A percentile compares a stretch with the other conserved stretches of the same genome.
Evolutionary conservation across 441 rosid genomes (phyloP).

Genomic region (Mallotus japonicus): DNA sequence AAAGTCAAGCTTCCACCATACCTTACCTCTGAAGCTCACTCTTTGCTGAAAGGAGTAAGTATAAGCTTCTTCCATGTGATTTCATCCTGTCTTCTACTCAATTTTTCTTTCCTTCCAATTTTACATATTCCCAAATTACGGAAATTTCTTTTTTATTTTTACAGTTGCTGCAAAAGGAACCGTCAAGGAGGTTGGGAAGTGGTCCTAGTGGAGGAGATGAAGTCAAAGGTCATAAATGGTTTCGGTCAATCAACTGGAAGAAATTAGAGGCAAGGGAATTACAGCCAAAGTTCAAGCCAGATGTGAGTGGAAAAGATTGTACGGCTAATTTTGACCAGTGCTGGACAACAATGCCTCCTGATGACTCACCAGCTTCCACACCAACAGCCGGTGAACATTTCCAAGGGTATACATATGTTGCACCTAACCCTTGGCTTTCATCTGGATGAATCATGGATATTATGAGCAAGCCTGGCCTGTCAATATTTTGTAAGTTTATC

Average conservation of each 20-base stretch:
- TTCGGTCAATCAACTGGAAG: conserved; percentile 67
- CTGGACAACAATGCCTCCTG: conserved; percentile 73
- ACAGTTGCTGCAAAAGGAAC: conserved; percentile 70
- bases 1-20: conserved; percentile 65
- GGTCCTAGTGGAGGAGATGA: conserved; percentile 65
- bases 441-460: conserved; percentile 30
- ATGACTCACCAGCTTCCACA: conserved; percentile 69
- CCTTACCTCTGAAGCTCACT: conserved; percentile 64
- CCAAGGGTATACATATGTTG: conserved; percentile 62
- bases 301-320: conserved; percentile 66
- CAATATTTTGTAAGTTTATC: conserved; percentile 25
- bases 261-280: conserved; percentile 60
- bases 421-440: conserved; percentile 78
- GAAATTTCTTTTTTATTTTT: conserved; percentile 9
- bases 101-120: neutral
- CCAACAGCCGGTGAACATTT: conserved; percentile 69
- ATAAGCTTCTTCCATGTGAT: neutral
- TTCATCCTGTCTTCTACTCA: neutral
- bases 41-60: conserved; percentile 70
- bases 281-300: conserved; percentile 67
- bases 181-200: conserved; percentile 64
- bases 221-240: conserved; percentile 64
- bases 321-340: conserved; percentile 63
- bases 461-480: conserved; percentile 2
- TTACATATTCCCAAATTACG: conserved; percentile 7